Base-by-base conservation (phyloP, 768 basidiomycete species). In the Boletus reticuloceps region DNA sequence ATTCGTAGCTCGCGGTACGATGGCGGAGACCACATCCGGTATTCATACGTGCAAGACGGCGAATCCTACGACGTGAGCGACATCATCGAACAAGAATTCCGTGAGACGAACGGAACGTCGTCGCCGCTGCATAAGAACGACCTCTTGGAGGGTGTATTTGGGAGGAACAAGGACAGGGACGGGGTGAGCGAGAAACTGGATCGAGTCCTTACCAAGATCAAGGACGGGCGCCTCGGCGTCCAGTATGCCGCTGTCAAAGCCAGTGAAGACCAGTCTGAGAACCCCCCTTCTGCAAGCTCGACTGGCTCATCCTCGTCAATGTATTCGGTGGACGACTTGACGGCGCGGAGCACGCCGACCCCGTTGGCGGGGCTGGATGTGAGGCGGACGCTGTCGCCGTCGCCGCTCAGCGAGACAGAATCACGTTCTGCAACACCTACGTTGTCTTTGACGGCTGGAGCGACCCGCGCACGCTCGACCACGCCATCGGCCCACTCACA, bases 1-100 rank as follows among this genome's bases (percentile, higher is more conserved):
- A 79, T 98, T 11, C 87, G 96, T 31, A 94, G 92, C 63, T 85
- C 89, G 7, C 79, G 92, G 8, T 84, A 86, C 58, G 83, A 91
- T 20, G 67, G 73, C 6, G 83, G 80, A 40, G 88, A 91, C 59
- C 76, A 78, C 44, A 88, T 94, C 74, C 86, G 95, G 1, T 99
- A 99, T 69, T 97, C 95, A 38, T 98, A 93, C 68, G 89, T 98
- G 40, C 87, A 93, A 58, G 92, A 94, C 58, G 96, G 94, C 3
- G 91, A 91, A 73, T 89, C 88, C 1, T 89, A 86, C 64, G 96
- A 98, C 69, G 93, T 98, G 68, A 94, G 91, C 64, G 89, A 96
- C 58, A 87, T 97, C 47, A 81, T 98, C 45, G 93, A 95, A 66
- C 84, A 91, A 70, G 96, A 96, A 62, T 89, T 90, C 79, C 75